Base-by-base conservation (phyloP, 2,329 filamentous ascomycete species). In the Colletotrichum caudatum region DNA sequence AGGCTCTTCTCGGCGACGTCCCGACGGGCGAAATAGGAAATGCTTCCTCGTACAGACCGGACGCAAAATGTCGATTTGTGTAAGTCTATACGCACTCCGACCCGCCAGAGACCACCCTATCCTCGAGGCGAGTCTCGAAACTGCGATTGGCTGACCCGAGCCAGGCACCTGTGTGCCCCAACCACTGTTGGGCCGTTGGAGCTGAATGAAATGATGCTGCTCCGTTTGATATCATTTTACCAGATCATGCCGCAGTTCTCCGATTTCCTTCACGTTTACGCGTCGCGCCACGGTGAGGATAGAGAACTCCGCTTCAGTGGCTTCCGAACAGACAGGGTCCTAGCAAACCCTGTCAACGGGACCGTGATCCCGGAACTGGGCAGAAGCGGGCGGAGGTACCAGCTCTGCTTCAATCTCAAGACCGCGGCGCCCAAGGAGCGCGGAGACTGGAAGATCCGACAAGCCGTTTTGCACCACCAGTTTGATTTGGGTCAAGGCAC, bases 161-260 rank as follows among this genome's bases (percentile, higher is more conserved):
- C 5, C 3, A 68, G 66, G 5, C 46, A 29, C 26, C n/a, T 69
- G 1, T n/a, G 26, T 12, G 29, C 60, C 3, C 14, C 18, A 20
- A 41, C 12, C 8, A 48, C 66, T 8, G 6, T 54, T 0, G 66
- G 44, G 8, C 70, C 61, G 2, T 5, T 72, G 11, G 46, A 62
- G 16, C 0, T 65, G 1, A 50, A 7, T 5, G 12, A 11, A 1
- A 39, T 3, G 39, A 76, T 77, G 72, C 66, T 76, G 12, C 39
- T 56, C 1, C 57, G 73, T 5, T 71, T 79, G 11, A 41, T 79
- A 1, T 74, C 74, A 0, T 79, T 74, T 56, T 80, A 83, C 66
- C 82, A 83, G 69, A 79, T 84, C 20, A 83, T 82, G 81, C 81
- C 82, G 0, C 73, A 66, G 12, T 83, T 80, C 58, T 56, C 83